phyloP scores from a whole-genome alignment of 768 basidiomycete species.

The Terana coerulea region DNA sequence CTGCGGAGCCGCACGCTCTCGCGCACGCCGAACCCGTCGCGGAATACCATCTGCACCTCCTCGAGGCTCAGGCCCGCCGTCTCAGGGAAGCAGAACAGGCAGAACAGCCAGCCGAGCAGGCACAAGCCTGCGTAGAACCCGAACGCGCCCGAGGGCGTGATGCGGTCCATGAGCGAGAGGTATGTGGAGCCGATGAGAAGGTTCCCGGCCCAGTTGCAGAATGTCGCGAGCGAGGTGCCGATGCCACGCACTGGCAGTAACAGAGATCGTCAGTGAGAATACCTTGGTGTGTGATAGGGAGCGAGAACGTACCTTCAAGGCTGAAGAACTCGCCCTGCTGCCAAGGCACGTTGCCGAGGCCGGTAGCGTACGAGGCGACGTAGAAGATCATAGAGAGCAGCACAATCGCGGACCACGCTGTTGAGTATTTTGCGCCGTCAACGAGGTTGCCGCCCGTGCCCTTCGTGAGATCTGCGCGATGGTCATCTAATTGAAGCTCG shows the following conservation, averaged over 20 bases:
- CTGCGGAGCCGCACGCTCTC: conserved; percentile 49
- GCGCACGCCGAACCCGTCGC: conserved; percentile 57
- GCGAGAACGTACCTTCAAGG: conserved; percentile 52
- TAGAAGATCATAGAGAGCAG: conserved; percentile 81
- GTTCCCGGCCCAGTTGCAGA: conserved; percentile 77
- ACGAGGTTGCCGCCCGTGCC: conserved; percentile 59
- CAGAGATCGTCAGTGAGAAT: background rate
- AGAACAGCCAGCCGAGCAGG: conserved; percentile 66
- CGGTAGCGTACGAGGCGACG: conserved; percentile 78
- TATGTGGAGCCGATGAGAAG: conserved; percentile 78
- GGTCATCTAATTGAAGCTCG: background rate
- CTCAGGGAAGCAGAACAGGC: conserved; percentile 71
- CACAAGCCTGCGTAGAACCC: conserved; percentile 76
- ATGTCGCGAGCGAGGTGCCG: conserved; percentile 70
- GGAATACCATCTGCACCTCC: conserved; percentile 62
- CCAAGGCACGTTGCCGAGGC: conserved; percentile 82
- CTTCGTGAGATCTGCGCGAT: conserved; percentile 49
- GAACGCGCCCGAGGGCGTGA: conserved; percentile 74
- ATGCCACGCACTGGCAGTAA: conserved; percentile 58
- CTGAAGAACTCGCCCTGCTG: conserved; percentile 83
- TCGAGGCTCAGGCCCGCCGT: conserved; percentile 71
- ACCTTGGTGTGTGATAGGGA: background rate
- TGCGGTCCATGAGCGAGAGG: conserved; percentile 69
- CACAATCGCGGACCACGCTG: conserved; percentile 62
- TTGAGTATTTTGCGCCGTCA: conserved; percentile 54